Evolutionary conservation across 495 filamentous ascomycete species (phyloP), one percentile per base, ranked within the genome.

Genomic region (Xylaria sp.): DNA sequence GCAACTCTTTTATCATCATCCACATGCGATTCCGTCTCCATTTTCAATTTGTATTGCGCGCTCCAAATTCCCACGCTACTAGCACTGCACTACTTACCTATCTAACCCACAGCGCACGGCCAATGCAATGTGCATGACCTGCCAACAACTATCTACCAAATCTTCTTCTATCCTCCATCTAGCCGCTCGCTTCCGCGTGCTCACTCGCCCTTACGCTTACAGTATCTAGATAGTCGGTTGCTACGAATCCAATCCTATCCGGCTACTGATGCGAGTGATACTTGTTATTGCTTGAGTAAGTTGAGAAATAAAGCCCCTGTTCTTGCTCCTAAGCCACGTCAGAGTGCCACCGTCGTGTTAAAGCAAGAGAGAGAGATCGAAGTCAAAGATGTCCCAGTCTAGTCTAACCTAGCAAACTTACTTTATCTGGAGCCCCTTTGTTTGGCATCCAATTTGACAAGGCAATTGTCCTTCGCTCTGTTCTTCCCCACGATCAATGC

Each of bases 1-100:
- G 53, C 66, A 48, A 59, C 52, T 59, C 58, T 57, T 62, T 53
- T 53, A 55, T 70, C 68, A 26, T 55, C 41, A 64, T 70, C 59
- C 58, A 57, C 58, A 58, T 48, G 61, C 69, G 46, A 66, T 61
- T 62, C 57, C 31, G 5, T 8, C 48, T 43, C 37, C 55, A 62
- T 69, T 24, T 63, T 17, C 21, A 31, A 46, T 37, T 48, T 43
- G 41, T 43, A 44, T 52, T 41, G 24, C 40, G 24, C 52, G 43
- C 61, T 65, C 37, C 69, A 66, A 58, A 66, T 50, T 64, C 59
- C 35, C 29, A 44, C 61, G 4, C 31, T 21, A 61, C 19, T n/a
- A 33, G n/a, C n/a, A 31, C 6, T 31, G 5, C 19, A 61, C 14
- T 12, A 31, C 33, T 19, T 21, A 67, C 48, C 64, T 43, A 31